phyloP scores from a whole-genome alignment of 345 rosid genomes.

The Physaria fendleri region DNA sequence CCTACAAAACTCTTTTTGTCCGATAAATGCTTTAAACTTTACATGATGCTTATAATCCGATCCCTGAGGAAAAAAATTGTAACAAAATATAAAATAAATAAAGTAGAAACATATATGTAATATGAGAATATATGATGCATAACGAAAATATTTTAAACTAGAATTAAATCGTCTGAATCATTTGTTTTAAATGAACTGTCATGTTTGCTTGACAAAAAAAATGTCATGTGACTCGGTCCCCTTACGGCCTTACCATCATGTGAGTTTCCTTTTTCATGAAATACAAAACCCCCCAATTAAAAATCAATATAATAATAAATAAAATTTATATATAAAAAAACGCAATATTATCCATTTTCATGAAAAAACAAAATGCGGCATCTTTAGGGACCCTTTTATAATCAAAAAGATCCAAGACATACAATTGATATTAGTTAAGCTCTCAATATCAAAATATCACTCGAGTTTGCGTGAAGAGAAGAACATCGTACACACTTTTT shows the following conservation, averaged over 20 bases:
- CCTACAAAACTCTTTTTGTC: too few relatives aligned
- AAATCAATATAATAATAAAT: neutral
- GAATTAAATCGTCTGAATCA: conserved; percentile 6
- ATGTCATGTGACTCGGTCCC: conserved; percentile 20
- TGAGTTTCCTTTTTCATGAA: conserved; percentile 1
- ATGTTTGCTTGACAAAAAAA: too few relatives aligned
- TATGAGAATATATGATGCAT: too few relatives aligned
- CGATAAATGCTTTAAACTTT: too few relatives aligned
- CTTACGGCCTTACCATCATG: conserved; percentile 2
- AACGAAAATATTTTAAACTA: too few relatives aligned
- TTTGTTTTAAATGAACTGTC: conserved; percentile 3
- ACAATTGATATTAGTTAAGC: neutral
- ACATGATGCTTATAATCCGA: too few relatives aligned
- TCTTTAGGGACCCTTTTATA: neutral
- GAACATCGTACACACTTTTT: neutral
- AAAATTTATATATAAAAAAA: neutral
- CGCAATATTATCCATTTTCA: neutral
- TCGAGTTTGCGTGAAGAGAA: conserved; percentile 8
- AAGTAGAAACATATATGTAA: too few relatives aligned
- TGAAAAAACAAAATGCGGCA: neutral
- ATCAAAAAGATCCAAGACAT: neutral
- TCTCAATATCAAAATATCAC: neutral
- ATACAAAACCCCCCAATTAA: neutral
- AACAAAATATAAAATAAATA: too few relatives aligned
- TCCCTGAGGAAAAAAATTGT: too few relatives aligned